phyloP scores from a whole-genome alignment of 176 grass and related monocot species.

The Elymus sibiricus region DNA sequence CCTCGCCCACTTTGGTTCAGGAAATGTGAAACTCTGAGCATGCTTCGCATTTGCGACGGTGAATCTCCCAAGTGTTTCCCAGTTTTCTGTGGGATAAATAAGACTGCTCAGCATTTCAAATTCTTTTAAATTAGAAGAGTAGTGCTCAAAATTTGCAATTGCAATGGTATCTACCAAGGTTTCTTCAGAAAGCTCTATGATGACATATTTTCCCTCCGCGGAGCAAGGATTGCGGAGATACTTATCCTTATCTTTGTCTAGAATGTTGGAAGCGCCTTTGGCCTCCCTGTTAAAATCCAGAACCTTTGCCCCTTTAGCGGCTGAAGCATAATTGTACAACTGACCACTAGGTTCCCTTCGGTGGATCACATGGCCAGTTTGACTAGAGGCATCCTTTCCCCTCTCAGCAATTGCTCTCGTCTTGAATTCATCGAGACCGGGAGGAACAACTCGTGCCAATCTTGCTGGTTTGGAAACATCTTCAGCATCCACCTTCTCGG shows the following conservation, averaged over 20 bases:
- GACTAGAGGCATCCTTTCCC: slow-evolving; percentile 44
- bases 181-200: slow-evolving; percentile 96
- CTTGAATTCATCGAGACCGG: slow-evolving; percentile 88
- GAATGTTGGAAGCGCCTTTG: slow-evolving; percentile 91
- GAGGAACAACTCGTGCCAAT: slow-evolving; percentile 52
- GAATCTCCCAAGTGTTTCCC: slow-evolving; percentile 82
- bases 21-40: slow-evolving; percentile 65
- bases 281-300: slow-evolving; percentile 91
- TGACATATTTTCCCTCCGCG: slow-evolving; percentile 80
- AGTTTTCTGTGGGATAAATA: slow-evolving; percentile 77
- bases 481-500: slow-evolving; percentile 40
- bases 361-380: slow-evolving; percentile 63
- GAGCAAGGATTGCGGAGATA: slow-evolving; percentile 98
- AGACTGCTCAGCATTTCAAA: slow-evolving; percentile 78
- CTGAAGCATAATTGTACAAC: slow-evolving; percentile 89
- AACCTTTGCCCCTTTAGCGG: slow-evolving; percentile 82
- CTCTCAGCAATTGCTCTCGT: slow-evolving; percentile 62
- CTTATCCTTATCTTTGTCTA: slow-evolving; percentile 96
- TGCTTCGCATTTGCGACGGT: slow-evolving; percentile 68
- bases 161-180: slow-evolving; percentile 83
- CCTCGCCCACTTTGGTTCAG: slow-evolving; percentile 81
- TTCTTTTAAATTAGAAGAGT: slow-evolving; percentile 87
- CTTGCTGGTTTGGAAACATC: slow-evolving; percentile 41
- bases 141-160: slow-evolving; percentile 95
- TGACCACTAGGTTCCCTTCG: slow-evolving; percentile 84